Conservation (phyloP, 306 rosid species). For the Vigna radiata region DNA sequence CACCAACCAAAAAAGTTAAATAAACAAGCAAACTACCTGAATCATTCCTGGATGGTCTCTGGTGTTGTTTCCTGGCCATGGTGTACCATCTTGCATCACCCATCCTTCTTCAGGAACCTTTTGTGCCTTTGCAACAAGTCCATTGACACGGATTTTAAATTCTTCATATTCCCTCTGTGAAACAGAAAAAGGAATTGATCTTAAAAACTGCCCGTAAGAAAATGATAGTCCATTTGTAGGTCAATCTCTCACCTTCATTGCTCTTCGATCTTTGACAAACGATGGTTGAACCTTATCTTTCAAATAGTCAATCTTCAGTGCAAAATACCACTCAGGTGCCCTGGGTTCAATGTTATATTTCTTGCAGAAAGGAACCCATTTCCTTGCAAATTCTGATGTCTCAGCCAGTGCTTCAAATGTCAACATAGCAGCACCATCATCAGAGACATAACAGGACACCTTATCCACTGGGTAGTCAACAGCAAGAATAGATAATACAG, state of each 20-base stretch:
- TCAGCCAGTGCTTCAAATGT: conserved; percentile 88
- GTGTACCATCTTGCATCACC: conserved; percentile 96
- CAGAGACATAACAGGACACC: conserved; percentile 93
- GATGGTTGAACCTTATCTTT: conserved; percentile 92
- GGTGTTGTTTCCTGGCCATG: conserved; percentile 96
- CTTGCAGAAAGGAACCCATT: conserved; percentile 92
- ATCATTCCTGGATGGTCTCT: conserved; percentile 99
- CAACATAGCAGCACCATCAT: conserved; percentile 95
- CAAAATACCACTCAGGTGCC: conserved; percentile 92
- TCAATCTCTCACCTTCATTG: conserved; percentile 72
- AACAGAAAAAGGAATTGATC: conserved; percentile 15
- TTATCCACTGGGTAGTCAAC: conserved; percentile 94
- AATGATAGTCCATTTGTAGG: conserved; percentile 14
- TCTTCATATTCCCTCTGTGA: conserved; percentile 91
- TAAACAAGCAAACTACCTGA: conserved; percentile 59
- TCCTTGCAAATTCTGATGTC: conserved; percentile 85
- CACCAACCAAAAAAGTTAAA: conserved; percentile 31
- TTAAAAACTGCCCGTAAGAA: conserved; percentile 28
- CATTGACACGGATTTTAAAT: conserved; percentile 81
- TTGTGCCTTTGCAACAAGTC: conserved; percentile 77
- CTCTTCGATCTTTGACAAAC: conserved; percentile 90
- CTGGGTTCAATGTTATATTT: conserved; percentile 83
- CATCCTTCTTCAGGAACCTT: conserved; percentile 93
- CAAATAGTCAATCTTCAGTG: conserved; percentile 86
- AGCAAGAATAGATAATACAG: conserved; percentile 86